Evolutionary conservation across 1,284 basidiomycete species (phyloP), one percentile per base, ranked within the genome.

Genomic region (Heterobasidion parviporum): DNA sequence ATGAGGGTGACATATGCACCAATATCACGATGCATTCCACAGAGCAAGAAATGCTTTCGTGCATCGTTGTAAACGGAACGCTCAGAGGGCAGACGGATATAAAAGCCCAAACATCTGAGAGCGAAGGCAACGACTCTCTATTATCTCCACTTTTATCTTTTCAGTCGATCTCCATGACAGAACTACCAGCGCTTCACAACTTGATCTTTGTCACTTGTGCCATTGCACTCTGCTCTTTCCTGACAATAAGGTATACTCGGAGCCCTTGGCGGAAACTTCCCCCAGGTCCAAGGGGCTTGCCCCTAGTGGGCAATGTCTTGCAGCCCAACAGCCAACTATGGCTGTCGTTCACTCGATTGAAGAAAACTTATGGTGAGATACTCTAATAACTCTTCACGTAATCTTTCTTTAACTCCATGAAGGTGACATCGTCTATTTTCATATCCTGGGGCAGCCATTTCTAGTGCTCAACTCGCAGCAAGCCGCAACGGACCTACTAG

Each of bases 341-440:
- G 58, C 49, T 57, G 10, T 55, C 52, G 5, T 59, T 59, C 36
- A 55, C 52, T n/a, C 53, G 52, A 26, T 52, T 41, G 53, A 53
- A 47, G 38, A 55, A 57, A 26, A 8, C 32, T 14, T 59, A 53
- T 43, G 58, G 58, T 57, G 48, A 15, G 49, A 50, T 15, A n/a
- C 46, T 41, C 38, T n/a, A 41, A 41, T 41, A 12, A n/a, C 38
- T 41, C n/a, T 41, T 41, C 38, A 10, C n/a, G 3, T 41, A 32
- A 6, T 51, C 38, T n/a, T n/a, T n/a, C 26, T 16, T 32, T 15
- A 49, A 9, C 10, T 8, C 26, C 12, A n/a, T 20, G n/a, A 4
- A 65, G 64, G 64, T 18, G 63, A 66, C 33, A 50, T 68, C 12
- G 54, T 64, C 15, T 64, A 60, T 50, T 33, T 67, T 8, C 54